Conservation (phyloP, 169 alveolate genomes). For the Fabrea salina region DNA sequence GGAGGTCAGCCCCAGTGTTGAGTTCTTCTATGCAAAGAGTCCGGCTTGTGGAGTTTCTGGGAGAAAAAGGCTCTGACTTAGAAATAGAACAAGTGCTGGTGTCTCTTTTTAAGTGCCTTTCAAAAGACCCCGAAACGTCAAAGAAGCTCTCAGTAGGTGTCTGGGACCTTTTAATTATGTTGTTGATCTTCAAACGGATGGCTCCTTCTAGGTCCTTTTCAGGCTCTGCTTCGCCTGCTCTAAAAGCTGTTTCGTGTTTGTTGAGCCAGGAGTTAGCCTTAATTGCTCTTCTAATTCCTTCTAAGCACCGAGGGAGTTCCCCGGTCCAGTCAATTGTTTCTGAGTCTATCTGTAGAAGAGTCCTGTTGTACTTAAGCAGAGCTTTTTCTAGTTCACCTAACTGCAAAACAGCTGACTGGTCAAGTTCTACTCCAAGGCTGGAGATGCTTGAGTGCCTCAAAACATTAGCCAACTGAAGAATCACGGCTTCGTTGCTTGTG, state of each 20-base stretch:
- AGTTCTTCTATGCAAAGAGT: too few species aligned
- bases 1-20: too few species aligned
- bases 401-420: background rate
- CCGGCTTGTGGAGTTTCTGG: too few species aligned
- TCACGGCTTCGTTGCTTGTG: constrained; percentile 11
- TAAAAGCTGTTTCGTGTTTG: background rate
- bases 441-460: background rate
- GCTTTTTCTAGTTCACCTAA: constrained; percentile 20
- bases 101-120: too few species aligned
- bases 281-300: constrained; percentile 3
- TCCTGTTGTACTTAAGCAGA: background rate
- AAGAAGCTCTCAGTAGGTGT: too few species aligned
- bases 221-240: constrained; percentile 3
- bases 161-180: too few species aligned
- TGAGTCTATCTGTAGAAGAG: background rate
- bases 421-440: background rate
- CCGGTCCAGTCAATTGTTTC: constrained; percentile 5
- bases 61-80: too few species aligned
- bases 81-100: too few species aligned
- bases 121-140: too few species aligned
- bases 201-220: background rate
- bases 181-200: too few species aligned
- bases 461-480: constrained; percentile 16
- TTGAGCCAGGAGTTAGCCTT: constrained; percentile 20
- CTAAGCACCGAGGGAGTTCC: background rate